Base-by-base conservation (phyloP, 108 stramenopile genomes). In the Conticribra weissflogii region DNA sequence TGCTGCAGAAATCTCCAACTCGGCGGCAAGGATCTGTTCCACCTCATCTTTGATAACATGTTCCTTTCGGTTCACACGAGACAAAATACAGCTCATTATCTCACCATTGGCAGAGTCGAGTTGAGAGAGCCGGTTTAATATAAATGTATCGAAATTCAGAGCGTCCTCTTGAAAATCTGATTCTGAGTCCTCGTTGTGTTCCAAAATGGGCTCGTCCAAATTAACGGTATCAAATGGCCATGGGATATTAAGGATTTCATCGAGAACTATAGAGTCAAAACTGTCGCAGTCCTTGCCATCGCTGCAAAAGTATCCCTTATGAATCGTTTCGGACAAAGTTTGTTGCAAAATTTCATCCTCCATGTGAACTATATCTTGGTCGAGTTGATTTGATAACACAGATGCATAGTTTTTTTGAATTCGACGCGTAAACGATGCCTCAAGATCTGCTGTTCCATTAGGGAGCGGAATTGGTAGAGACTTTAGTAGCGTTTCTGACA, bases 101-200 rank as follows among this genome's bases (percentile, higher is more conserved):
- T 71, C 59, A 3, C 58, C 65, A 24, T 54, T 71, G 17, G 78
- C 70, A n/a, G 41, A 33, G 41, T 79, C 63, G 22, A 79, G 34
- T 53, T 79, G 65, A 22, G 65, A 31, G 17, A 79, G 59, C 18
- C 78, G 78, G 61, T 79, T 71, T 56, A 57, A 71, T 32, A 71
- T 72, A 51, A 72, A 79, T 21, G 71, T 66, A 56, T 79, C 78
- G 61, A 79, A 72, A 66, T 72, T 60, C 17, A 79, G 52, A 32
- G 60, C 32, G 41, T 78, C 47, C 29, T 44, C 49, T 17, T 4
- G 45, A 9, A 44, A 67, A 59, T 68, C 66, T 0, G 47, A 18
- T 21, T 66, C 52, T 9, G 34, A 18, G 53, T 67, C 51, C 32
- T 12, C 14, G 41, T 64, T 24, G 41, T 60, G 34, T 14, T 78